Base-by-base conservation (phyloP, 2,329 filamentous ascomycete species). In the Xylaria sp. region DNA sequence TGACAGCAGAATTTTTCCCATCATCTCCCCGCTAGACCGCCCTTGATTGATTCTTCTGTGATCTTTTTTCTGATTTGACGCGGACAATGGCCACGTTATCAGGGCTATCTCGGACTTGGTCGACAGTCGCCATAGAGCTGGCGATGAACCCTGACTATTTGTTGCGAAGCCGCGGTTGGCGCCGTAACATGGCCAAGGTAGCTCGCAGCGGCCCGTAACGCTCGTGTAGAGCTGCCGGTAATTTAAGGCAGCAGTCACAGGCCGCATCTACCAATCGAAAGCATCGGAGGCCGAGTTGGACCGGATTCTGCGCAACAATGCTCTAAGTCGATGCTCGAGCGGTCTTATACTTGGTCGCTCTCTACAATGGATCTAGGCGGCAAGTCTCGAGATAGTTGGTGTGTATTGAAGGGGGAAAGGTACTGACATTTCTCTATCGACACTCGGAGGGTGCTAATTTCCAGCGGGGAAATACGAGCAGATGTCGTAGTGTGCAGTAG, bases 391-490 rank as follows among this genome's bases (percentile, higher is more conserved):
- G 14, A 42, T 43, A 23, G 19, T n/a, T 8, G n/a, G 19, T 25
- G 12, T 46, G 28, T 38, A 17, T 51, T 50, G 17, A 21, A 23
- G 14, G 14, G 19, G 21, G n/a, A 46, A 28, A 25, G 12, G 11
- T 37, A 31, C 28, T 5, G 28, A 31, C 5, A 5, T 31, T 9
- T 9, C 40, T 53, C 45, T 49, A 61, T 61, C 49, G 45, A 53
- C 57, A 61, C 54, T 59, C 57, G 35, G 38, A 61, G 57, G 60
- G 61, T 64, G 57, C 12, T n/a, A n/a, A 40, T 53, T 12, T 47
- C 40, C 42, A n/a, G 25, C 31, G 28, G 35, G 33, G 37, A 23
- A 51, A 55, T 55, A 58, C 40, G 50, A 57, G 50, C 57, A 31
- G 43, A 57, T 55, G 38, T 17, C 23, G 38, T 54, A 56, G 11